These are phyloP conservation scores for Phytophthora fragariaefolia DNA, from an alignment of 352 stramenopile species.

Conservation along the genomic window DNA sequence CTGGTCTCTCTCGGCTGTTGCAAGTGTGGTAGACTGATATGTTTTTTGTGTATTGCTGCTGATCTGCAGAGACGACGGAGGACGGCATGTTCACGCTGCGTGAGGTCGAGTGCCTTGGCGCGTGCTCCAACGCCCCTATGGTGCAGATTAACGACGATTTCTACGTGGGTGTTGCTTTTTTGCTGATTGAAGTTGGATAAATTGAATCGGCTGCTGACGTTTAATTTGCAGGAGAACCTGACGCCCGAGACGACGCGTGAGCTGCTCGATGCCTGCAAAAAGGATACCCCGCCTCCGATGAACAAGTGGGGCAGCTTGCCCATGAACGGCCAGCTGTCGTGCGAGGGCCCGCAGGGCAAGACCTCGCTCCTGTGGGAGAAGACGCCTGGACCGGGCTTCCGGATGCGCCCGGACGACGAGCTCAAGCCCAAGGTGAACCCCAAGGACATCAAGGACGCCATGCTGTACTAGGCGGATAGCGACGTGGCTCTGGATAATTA, in stretches of 20 bases:
- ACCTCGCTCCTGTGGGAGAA: constrained; percentile 92
- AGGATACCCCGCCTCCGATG: constrained; percentile 92
- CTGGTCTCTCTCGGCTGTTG: too few relatives aligned
- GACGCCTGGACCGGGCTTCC: constrained; percentile 83
- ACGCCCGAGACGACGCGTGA: constrained; percentile 97
- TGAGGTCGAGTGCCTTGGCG: constrained; percentile 99
- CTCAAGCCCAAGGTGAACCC: constrained; percentile 96
- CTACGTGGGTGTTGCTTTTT: constrained; percentile 49
- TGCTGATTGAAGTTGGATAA: neutral
- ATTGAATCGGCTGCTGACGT: constrained; percentile 3
- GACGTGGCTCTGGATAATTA: constrained; percentile 30
- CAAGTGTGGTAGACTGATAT: neutral
- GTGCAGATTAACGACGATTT: constrained; percentile 99
- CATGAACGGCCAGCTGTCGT: constrained; percentile 99
- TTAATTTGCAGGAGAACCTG: constrained; percentile 94
- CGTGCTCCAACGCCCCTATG: constrained; percentile 99
- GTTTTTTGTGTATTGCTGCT: constrained; percentile 1
- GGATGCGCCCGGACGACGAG: constrained; percentile 91
- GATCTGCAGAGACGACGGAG: constrained; percentile 71
- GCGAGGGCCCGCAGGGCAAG: constrained; percentile 97
- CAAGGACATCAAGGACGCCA: constrained; percentile 91
- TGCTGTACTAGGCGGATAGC: constrained; percentile 76
- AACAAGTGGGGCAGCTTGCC: constrained; percentile 98
- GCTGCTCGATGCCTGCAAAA: constrained; percentile 97
- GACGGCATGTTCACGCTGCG: constrained; percentile 94